Percentiles rank a stretch among this genome's conserved stretches.
Conservation (phyloP, 495 filamentous ascomycete genomes). For the Hypoxylon lienhwacheense region DNA sequence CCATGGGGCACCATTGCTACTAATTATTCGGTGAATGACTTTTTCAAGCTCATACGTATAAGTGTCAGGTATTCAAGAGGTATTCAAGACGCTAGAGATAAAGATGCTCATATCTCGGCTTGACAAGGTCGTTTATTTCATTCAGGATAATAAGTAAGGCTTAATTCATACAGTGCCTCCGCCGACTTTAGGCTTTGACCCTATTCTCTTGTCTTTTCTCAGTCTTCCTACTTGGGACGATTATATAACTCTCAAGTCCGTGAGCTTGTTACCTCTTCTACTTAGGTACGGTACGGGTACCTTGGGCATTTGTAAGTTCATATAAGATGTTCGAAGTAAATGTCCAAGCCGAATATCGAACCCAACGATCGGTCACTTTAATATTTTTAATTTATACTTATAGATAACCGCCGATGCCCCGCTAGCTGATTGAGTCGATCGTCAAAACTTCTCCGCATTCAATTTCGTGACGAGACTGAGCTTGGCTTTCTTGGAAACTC, state of each 20-base stretch:
- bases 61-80: slow-evolving; percentile 1
- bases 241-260: slow-evolving; percentile 11
- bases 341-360: slow-evolving; percentile 8
- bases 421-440: slow-evolving; percentile 21
- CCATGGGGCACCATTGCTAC: no score
- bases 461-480: slow-evolving; percentile 11
- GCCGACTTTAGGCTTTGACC: slow-evolving; percentile 28
- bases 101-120: neutral
- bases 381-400: slow-evolving; percentile 28
- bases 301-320: no score
- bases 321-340: no score
- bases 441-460: slow-evolving; percentile 26
- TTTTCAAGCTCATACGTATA: neutral
- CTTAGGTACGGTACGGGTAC: no score
- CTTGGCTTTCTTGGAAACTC: slow-evolving; percentile 15
- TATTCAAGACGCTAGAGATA: no score
- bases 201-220: slow-evolving; percentile 11
- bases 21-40: no score
- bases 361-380: slow-evolving; percentile 20
- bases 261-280: no score
- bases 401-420: slow-evolving; percentile 18
- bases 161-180: slow-evolving; percentile 20
- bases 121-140: slow-evolving; percentile 24
- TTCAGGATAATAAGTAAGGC: slow-evolving; percentile 35
- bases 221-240: slow-evolving; percentile 17